These are phyloP conservation scores for Trichoderma orchidacearum DNA, from an alignment of 495 filamentous ascomycete genomes.

Conservation along the genomic window DNA sequence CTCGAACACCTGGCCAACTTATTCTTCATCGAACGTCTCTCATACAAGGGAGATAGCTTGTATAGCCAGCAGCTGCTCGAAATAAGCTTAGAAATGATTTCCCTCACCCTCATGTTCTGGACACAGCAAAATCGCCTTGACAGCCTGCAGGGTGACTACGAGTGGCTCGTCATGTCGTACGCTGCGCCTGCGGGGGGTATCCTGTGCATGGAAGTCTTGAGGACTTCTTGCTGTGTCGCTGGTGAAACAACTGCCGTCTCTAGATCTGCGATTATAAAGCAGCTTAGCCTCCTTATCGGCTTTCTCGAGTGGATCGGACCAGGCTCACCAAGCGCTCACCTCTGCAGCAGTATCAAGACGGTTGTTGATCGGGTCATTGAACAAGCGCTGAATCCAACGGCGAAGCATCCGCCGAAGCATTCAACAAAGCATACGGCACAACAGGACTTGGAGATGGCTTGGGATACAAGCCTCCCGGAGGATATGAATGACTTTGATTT, in stretches of 20 bases:
- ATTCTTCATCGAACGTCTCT: conserved; percentile 41
- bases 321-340: conserved; percentile 36
- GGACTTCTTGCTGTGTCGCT: conserved; percentile 26
- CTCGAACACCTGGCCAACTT: conserved; percentile 41
- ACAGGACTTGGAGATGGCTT: background rate
- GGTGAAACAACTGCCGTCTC: conserved; percentile 24
- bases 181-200: conserved; percentile 46
- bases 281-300: conserved; percentile 48
- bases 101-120: conserved; percentile 20
- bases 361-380: conserved; percentile 33
- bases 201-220: conserved; percentile 43
- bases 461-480: background rate
- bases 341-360: conserved; percentile 29
- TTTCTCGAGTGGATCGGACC: conserved; percentile 42
- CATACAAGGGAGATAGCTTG: conserved; percentile 21
- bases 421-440: background rate
- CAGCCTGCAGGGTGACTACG: conserved; percentile 36
- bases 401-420: background rate
- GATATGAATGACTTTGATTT: conserved; percentile 10
- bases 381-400: conserved; percentile 21
- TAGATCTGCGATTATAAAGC: conserved; percentile 47
- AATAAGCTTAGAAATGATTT: conserved; percentile 38
- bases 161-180: conserved; percentile 41
- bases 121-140: conserved; percentile 32
- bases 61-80: conserved; percentile 38